Evolutionary conservation across 768 basidiomycete genomes (phyloP).

Genomic region (Cyclocybe aegerita): DNA sequence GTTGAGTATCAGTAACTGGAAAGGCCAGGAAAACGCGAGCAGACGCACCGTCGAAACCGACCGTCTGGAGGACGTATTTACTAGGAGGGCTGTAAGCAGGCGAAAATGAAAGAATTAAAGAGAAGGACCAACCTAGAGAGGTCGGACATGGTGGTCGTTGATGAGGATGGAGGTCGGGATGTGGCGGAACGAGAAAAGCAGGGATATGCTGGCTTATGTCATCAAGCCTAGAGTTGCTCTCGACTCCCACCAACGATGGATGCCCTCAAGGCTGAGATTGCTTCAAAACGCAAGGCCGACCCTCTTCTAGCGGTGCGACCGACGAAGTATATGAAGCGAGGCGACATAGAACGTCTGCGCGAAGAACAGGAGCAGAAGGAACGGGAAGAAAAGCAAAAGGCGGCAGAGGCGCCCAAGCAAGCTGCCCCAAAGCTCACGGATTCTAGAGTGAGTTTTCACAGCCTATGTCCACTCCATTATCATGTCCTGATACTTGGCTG

Average conservation of each 20-base stretch:
- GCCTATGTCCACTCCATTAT: conserved; percentile 5
- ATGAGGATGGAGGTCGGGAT: conserved; percentile 32
- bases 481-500: conserved; percentile 36
- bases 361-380: conserved; percentile 44
- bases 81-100: conserved; percentile 33
- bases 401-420: conserved; percentile 30
- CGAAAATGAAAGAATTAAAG: not conserved
- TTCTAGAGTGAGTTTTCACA: conserved; percentile 43
- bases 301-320: conserved; percentile 41
- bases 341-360: conserved; percentile 79
- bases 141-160: conserved; percentile 56
- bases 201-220: conserved; percentile 33
- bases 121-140: conserved; percentile 47
- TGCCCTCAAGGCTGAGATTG: conserved; percentile 86
- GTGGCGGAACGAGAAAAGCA: conserved; percentile 34
- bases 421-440: conserved; percentile 19
- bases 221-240: conserved; percentile 23
- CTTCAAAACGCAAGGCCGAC: conserved; percentile 80
- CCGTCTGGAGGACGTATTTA: conserved; percentile 91
- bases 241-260: conserved; percentile 58
- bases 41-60: conserved; percentile 83
- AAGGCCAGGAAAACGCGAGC: not conserved
- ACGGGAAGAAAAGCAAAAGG: conserved; percentile 31
- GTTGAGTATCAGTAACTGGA: not conserved
- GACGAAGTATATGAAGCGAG: conserved; percentile 87